Conservation (phyloP, 2,329 filamentous ascomycete species). For the Alternaria sp. region DNA sequence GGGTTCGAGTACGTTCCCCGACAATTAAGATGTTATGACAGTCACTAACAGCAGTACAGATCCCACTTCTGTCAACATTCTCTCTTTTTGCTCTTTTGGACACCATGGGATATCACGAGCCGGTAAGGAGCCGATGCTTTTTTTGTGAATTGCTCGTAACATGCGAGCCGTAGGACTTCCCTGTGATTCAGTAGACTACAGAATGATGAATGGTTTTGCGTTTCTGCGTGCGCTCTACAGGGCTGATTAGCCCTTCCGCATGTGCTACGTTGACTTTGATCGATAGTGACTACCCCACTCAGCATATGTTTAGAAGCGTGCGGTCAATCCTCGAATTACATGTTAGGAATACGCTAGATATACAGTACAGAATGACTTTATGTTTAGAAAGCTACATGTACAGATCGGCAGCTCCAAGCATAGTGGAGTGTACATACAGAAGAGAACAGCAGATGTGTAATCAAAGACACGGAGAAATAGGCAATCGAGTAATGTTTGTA, state of each 20-base stretch:
- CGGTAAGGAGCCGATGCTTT: not conserved
- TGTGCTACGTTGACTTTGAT: too few species aligned
- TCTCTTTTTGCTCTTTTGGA: conserved; percentile 2
- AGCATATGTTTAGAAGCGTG: too few species aligned
- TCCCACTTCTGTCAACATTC: conserved; percentile 25
- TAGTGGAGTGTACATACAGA: not conserved
- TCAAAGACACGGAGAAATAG: not conserved
- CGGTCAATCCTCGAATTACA: too few species aligned
- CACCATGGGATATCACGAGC: too few species aligned
- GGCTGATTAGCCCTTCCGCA: too few species aligned
- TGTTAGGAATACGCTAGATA: not conserved
- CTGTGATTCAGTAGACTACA: not conserved
- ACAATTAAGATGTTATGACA: not conserved
- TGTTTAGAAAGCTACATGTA: not conserved
- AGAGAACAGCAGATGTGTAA: not conserved
- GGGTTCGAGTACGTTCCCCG: conserved; percentile 22
- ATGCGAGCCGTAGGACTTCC: not conserved
- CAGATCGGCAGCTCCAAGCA: not conserved
- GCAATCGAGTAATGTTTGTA: not conserved
- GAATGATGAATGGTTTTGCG: not conserved
- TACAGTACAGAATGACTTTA: not conserved
- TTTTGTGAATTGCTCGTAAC: not conserved
- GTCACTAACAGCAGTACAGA: not conserved
- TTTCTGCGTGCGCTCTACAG: not conserved
- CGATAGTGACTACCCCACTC: too few species aligned